Evolutionary conservation across 805 yeast species (phyloP).

Genomic region (Starmerella vitae): DNA sequence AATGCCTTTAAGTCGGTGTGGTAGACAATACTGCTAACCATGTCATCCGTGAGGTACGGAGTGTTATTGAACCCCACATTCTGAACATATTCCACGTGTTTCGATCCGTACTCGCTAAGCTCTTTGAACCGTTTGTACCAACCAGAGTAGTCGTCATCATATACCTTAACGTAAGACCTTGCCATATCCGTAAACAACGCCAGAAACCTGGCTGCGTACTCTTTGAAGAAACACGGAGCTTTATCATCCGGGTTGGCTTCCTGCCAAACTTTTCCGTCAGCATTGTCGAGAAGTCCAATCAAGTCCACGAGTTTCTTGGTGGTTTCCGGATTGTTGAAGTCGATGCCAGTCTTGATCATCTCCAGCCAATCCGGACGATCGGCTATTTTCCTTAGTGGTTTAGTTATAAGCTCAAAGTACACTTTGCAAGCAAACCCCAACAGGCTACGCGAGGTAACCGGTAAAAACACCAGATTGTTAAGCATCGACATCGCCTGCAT

Average conservation of each 20-base stretch:
- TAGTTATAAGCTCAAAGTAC: neutral
- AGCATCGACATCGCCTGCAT: neutral
- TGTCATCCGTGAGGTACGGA: neutral
- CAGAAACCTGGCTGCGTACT: neutral
- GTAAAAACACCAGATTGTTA: neutral
- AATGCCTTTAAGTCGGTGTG: too few relatives aligned
- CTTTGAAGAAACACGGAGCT: neutral
- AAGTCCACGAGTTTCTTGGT: neutral
- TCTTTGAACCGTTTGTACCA: neutral
- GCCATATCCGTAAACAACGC: neutral
- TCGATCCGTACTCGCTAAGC: neutral
- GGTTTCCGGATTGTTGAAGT: neutral
- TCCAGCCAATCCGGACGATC: neutral
- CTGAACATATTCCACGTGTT: neutral
- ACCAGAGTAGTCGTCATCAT: neutral
- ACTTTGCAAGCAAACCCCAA: neutral
- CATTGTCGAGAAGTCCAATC: neutral
- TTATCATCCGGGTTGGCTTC: neutral
- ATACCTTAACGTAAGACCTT: neutral
- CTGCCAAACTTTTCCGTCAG: neutral
- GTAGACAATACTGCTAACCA: neutral
- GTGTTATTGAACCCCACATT: neutral
- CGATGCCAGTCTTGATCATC: neutral
- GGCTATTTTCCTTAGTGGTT: neutral
- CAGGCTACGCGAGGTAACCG: neutral